These are phyloP conservation scores for Sphaerobolus stellatus DNA, from an alignment of 1,284 basidiomycete species.

Conservation along the genomic window DNA sequence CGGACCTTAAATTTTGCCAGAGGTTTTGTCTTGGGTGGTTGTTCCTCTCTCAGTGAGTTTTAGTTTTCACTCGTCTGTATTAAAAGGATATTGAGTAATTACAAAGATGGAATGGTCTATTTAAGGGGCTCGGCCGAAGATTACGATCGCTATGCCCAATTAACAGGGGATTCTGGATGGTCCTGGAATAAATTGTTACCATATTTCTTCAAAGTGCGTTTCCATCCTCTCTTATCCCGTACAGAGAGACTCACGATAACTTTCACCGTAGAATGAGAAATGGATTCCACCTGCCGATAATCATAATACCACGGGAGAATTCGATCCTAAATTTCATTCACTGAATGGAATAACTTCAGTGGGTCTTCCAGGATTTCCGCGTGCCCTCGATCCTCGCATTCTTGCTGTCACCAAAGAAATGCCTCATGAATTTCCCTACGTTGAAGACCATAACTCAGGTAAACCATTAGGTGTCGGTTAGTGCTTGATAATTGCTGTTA, in stretches of 20 bases:
- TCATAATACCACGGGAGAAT: slow-evolving; percentile 9
- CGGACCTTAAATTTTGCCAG: background rate
- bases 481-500: background rate
- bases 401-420: slow-evolving; percentile 13
- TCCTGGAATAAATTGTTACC: slow-evolving; percentile 5
- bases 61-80: background rate
- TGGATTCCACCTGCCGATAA: slow-evolving; percentile 2
- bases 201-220: slow-evolving; percentile 1
- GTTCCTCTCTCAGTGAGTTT: slow-evolving; percentile 3
- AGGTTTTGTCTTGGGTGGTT: slow-evolving; percentile 1
- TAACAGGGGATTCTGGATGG: slow-evolving; percentile 8
- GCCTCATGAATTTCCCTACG: slow-evolving; percentile 20
- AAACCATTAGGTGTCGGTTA: slow-evolving; percentile 21
- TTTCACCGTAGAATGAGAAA: slow-evolving; percentile 3
- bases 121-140: slow-evolving; percentile 4
- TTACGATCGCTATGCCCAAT: slow-evolving; percentile 3
- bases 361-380: slow-evolving; percentile 34
- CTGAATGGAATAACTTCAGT: slow-evolving; percentile 45
- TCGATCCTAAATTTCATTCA: slow-evolving; percentile 26
- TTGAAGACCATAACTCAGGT: slow-evolving; percentile 23
- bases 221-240: no score
- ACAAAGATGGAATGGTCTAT: slow-evolving; percentile 4
- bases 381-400: slow-evolving; percentile 18
- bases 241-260: no score
- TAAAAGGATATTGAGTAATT: background rate